A percentile compares a stretch with the other conserved stretches of the same genome.
These are phyloP conservation scores for Rubroboletus satanas DNA, from an alignment of 768 basidiomycete genomes.

Conservation along the genomic window DNA sequence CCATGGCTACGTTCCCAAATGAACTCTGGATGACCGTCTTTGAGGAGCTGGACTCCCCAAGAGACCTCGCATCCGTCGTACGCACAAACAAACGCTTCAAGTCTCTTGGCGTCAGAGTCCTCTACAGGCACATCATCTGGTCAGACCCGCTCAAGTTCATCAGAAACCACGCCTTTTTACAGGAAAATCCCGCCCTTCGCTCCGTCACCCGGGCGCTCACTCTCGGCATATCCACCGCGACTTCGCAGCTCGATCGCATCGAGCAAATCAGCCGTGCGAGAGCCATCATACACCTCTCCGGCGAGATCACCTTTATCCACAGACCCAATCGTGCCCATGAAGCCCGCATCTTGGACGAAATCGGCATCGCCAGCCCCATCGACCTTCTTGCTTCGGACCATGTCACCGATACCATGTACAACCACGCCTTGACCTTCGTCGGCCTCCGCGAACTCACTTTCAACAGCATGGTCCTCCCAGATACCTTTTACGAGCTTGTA, in stretches of 20 bases:
- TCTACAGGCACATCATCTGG: slow-evolving; percentile 37
- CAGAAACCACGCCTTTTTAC: slow-evolving; percentile 19
- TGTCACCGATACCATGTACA: slow-evolving; percentile 21
- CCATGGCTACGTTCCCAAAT: slow-evolving; percentile 29
- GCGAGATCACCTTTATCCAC: slow-evolving; percentile 13
- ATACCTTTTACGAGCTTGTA: slow-evolving; percentile 33
- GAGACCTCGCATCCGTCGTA: slow-evolving; percentile 33
- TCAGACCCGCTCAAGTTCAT: slow-evolving; percentile 26
- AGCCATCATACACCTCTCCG: slow-evolving; percentile 18
- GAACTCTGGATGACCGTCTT: slow-evolving; percentile 40
- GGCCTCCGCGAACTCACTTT: slow-evolving; percentile 38
- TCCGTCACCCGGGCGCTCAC: slow-evolving; percentile 22
- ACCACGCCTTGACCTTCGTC: slow-evolving; percentile 23
- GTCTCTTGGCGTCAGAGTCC: slow-evolving; percentile 25
- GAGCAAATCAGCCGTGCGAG: slow-evolving; percentile 29
- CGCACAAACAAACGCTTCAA: slow-evolving; percentile 31
- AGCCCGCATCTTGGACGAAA: slow-evolving; percentile 24
- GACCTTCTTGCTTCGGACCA: slow-evolving; percentile 21
- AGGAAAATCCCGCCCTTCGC: slow-evolving; percentile 1
- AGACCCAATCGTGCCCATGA: slow-evolving; percentile 22
- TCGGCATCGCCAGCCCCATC: slow-evolving; percentile 15
- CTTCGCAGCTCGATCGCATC: slow-evolving; percentile 18
- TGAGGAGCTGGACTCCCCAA: slow-evolving; percentile 28
- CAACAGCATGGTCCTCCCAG: slow-evolving; percentile 35
- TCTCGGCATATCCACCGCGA: slow-evolving; percentile 25